Conservation (phyloP, 106 monocot genomes). For the Dendrobium officinale region DNA sequence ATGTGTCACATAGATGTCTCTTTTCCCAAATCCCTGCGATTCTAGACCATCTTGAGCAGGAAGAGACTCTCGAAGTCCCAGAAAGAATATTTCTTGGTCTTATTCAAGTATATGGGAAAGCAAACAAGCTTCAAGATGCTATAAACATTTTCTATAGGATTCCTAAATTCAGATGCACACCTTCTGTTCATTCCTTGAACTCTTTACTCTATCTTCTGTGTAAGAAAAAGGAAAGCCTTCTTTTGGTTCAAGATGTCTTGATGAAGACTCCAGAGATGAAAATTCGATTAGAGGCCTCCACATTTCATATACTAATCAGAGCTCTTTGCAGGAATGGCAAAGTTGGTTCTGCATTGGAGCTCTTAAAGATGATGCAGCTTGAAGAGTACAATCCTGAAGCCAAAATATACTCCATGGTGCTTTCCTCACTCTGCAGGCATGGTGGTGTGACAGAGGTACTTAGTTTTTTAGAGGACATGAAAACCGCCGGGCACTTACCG, state of each 20-base stretch:
- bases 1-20: constrained; percentile 13
- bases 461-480: constrained; percentile 44
- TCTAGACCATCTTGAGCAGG: constrained; percentile 38
- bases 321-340: constrained; percentile 51
- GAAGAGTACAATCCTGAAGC: constrained; percentile 35
- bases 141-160: constrained; percentile 50
- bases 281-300: constrained; percentile 40
- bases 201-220: constrained; percentile 44
- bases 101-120: constrained; percentile 31
- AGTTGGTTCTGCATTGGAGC: constrained; percentile 31
- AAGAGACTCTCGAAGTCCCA: constrained; percentile 25
- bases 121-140: constrained; percentile 45
- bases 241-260: constrained; percentile 45
- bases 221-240: constrained; percentile 32
- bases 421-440: constrained; percentile 29
- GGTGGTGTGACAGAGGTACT: constrained; percentile 16
- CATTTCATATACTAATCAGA: constrained; percentile 44
- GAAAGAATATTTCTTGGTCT: constrained; percentile 41
- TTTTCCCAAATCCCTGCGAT: constrained; percentile 24
- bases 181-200: constrained; percentile 45
- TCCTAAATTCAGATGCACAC: constrained; percentile 48
- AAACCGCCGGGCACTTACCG: constrained; percentile 32
- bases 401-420: constrained; percentile 39
- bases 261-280: constrained; percentile 31
- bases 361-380: constrained; percentile 39